phyloP scores from a whole-genome alignment of 345 rosid genomes.

The Citrus unshiu region DNA sequence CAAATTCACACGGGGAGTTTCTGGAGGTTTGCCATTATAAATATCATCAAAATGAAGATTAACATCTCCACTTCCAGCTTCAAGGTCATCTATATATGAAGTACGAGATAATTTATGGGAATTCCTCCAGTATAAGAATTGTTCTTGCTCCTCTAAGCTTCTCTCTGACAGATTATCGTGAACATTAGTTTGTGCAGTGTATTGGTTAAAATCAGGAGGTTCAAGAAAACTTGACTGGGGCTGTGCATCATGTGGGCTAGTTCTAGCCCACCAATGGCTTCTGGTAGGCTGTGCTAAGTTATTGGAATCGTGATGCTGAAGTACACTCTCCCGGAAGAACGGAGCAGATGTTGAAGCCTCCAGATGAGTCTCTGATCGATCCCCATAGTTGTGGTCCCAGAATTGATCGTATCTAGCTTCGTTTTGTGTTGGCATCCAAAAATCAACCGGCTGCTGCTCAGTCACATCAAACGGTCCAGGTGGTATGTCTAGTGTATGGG shows the following conservation, averaged over 20 bases:
- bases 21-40: constrained; percentile 66
- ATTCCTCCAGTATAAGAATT: constrained; percentile 31
- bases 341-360: constrained; percentile 74
- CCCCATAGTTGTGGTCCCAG: constrained; percentile 29
- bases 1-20: constrained; percentile 31
- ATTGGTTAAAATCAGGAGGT: constrained; percentile 64
- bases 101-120: constrained; percentile 10
- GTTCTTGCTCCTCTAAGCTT: constrained; percentile 51
- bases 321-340: constrained; percentile 61
- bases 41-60: constrained; percentile 82
- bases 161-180: constrained; percentile 37
- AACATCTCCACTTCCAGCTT: constrained; percentile 38
- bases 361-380: constrained; percentile 45
- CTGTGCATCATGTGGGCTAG: constrained; percentile 24
- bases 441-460: constrained; percentile 37
- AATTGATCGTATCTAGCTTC: constrained; percentile 31
- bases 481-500: constrained; percentile 19
- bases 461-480: constrained; percentile 17
- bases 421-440: constrained; percentile 40
- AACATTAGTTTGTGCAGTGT: constrained; percentile 8
- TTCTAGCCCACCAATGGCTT: constrained; percentile 89
- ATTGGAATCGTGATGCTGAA: constrained; percentile 50
- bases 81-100: constrained; percentile 28
- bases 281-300: constrained; percentile 29
- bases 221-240: constrained; percentile 54